phyloP scores from a whole-genome alignment of 2,329 filamentous ascomycete genomes.

The Fusarium fujikuroi region DNA sequence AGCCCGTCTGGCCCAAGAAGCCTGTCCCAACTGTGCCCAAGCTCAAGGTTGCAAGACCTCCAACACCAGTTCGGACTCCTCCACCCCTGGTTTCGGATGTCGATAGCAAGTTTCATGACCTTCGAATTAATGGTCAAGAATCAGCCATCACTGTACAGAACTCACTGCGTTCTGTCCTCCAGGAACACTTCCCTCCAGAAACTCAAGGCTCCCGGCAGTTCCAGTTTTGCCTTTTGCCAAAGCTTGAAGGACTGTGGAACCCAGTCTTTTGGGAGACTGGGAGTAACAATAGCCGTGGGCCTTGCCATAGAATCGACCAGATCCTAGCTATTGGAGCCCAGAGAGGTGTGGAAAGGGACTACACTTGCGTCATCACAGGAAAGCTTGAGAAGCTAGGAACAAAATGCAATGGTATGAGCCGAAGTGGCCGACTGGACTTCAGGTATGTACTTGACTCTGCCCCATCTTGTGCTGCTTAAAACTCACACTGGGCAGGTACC shows the following conservation, averaged over 20 bases:
- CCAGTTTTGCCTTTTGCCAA: conserved; percentile 59
- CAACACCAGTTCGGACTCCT: conserved; percentile 58
- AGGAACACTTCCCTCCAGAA: conserved; percentile 60
- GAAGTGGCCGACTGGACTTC: conserved; percentile 68
- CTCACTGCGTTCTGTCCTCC: conserved; percentile 63
- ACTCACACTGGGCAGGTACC: conserved; percentile 57
- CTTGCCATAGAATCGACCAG: conserved; percentile 61
- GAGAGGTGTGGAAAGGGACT: conserved; percentile 61
- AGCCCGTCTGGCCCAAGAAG: conserved; percentile 43
- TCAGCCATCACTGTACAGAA: conserved; percentile 68
- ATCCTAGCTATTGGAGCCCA: conserved; percentile 71
- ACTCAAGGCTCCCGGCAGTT: conserved; percentile 60
- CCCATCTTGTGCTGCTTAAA: neutral
- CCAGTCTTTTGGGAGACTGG: conserved; percentile 59
- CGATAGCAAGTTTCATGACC: conserved; percentile 58
- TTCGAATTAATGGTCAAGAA: conserved; percentile 54
- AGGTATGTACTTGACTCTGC: conserved; percentile 54
- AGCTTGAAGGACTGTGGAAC: conserved; percentile 63
- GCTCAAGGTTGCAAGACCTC: conserved; percentile 49
- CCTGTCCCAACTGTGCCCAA: conserved; percentile 31
- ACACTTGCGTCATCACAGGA: conserved; percentile 59
- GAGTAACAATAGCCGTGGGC: conserved; percentile 43
- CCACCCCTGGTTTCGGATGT: conserved; percentile 47
- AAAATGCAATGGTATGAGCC: conserved; percentile 60
- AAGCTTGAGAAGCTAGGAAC: conserved; percentile 66